phyloP scores from a whole-genome alignment of 352 stramenopile species.

The Blastocystis sp. region DNA sequence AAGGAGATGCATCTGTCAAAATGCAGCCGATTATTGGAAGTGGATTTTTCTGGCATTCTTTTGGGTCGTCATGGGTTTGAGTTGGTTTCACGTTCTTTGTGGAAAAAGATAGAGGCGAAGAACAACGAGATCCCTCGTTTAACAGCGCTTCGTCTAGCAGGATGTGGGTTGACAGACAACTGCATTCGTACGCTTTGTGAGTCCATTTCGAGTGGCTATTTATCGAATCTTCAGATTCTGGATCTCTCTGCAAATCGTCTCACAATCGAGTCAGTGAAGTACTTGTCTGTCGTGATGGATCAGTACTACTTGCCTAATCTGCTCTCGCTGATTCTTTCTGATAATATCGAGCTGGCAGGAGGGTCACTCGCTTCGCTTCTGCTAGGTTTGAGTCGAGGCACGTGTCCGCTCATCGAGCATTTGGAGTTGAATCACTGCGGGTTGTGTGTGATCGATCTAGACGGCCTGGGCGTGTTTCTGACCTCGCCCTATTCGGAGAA shows the following conservation, averaged over 20 bases:
- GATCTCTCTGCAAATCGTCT: slow-evolving; percentile 40
- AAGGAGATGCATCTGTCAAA: background rate
- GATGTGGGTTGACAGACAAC: background rate
- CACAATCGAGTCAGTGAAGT: background rate
- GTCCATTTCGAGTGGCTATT: background rate
- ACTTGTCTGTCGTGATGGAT: background rate
- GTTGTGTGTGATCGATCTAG: background rate
- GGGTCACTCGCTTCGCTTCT: background rate
- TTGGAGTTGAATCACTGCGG: slow-evolving; percentile 14
- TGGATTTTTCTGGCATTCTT: background rate
- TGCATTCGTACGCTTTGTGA: background rate
- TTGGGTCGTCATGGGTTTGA: slow-evolving; percentile 15
- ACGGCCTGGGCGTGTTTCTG: background rate
- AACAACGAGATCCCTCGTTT: background rate
- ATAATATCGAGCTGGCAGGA: background rate
- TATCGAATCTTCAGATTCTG: slow-evolving; percentile 1
- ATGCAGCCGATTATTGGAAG: background rate
- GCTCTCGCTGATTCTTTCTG: background rate
- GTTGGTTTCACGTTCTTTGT: background rate
- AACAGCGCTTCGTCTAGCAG: background rate
- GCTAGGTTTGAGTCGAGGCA: background rate
- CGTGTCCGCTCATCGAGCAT: background rate
- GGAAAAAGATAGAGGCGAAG: background rate
- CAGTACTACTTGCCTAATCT: slow-evolving; percentile 38
- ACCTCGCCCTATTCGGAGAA: slow-evolving; percentile 4